Base-by-base conservation (phyloP, 345 rosid genomes). In the Arabis alpina region DNA sequence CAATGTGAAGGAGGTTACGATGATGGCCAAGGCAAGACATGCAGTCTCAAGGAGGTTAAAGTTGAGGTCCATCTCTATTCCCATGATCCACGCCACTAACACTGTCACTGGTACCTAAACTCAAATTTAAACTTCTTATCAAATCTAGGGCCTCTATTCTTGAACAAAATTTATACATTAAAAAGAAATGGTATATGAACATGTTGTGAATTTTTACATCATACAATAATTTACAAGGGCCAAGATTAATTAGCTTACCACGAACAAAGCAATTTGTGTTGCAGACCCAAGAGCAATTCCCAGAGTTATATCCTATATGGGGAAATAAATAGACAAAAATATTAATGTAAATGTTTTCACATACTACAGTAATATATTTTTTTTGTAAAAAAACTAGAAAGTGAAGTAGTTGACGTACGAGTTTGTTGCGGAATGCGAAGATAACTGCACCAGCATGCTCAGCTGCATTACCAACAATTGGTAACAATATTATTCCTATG, bases 401-500 rank as follows among this genome's bases (percentile, higher is more conserved):
- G 23, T 19, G 23, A 19, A 19, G 23, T 19, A 19, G 23, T 19
- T 19, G 23, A 41, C 66, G n/a, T 86, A 89, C 95, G 87, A 92
- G 73, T 67, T 92, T 93, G 85, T 93, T 90, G 68, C 89, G 91
- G 76, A 77, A 87, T 56, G 95, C 98, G 41, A 93, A 93, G 16
- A 90, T 90, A 77, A 90, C 75, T 2, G 98, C 87, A 49, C 98
- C 98, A 28, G 98, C 97, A 68, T 93, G 98, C 56, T 93, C 97
- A 5, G 97, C 98, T n/a, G 98, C 98, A 76, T 93, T 93, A 36
- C 98, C 98, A 53, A 90, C 95, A 8, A 93, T 90, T 2, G 98
- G 98, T 30, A 93, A 81, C 80, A 93, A 54, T 47, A 93, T 93
- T 28, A 88, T 88, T 82, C 97, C 85, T 79, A 90, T 88, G 61